A percentile compares a stretch with the other conserved stretches of the same genome.
Conservation (phyloP, 805 yeast species). For the Cyberlindnera subsufficiens region DNA sequence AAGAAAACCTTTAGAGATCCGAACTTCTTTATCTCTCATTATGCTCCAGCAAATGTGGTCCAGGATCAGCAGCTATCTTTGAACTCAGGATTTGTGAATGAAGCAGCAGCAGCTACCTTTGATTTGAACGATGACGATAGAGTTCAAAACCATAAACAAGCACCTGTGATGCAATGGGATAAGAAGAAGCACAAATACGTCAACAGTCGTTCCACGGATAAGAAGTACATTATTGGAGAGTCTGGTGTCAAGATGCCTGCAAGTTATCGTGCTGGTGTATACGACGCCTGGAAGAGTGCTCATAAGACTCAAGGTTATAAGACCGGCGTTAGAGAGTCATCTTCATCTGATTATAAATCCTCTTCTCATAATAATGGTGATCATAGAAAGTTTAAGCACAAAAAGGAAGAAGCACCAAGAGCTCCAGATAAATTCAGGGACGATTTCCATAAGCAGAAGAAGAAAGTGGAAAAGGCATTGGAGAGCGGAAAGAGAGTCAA, state of each 20-base stretch:
- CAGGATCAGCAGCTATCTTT: constrained; percentile 74
- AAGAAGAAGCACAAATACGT: constrained; percentile 86
- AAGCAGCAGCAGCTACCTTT: constrained; percentile 80
- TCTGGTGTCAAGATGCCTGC: constrained; percentile 93
- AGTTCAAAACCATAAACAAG: constrained; percentile 59
- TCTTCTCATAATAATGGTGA: constrained; percentile 22
- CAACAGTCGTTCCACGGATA: constrained; percentile 71
- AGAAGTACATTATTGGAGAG: constrained; percentile 89
- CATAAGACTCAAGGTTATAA: constrained; percentile 48
- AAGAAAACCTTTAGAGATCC: constrained; percentile 66
- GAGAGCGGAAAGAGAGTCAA: constrained; percentile 69
- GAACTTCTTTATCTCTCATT: constrained; percentile 77
- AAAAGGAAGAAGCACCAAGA: constrained; percentile 72
- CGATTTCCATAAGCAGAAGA: constrained; percentile 76
- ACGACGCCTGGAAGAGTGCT: constrained; percentile 83
- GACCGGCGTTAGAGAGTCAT: constrained; percentile 49
- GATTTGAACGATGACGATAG: constrained; percentile 79
- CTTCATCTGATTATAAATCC: constrained; percentile 20
- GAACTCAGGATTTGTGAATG: constrained; percentile 66
- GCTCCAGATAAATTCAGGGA: constrained; percentile 89
- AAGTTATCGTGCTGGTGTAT: constrained; percentile 82
- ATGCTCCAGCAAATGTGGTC: constrained; percentile 72
- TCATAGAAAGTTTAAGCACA: constrained; percentile 66
- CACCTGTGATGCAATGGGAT: constrained; percentile 82
- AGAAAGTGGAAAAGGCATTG: constrained; percentile 73